Evolutionary conservation across 306 rosid species (phyloP), one percentile per base, ranked within the genome.

Genomic region (Lupinus albus): DNA sequence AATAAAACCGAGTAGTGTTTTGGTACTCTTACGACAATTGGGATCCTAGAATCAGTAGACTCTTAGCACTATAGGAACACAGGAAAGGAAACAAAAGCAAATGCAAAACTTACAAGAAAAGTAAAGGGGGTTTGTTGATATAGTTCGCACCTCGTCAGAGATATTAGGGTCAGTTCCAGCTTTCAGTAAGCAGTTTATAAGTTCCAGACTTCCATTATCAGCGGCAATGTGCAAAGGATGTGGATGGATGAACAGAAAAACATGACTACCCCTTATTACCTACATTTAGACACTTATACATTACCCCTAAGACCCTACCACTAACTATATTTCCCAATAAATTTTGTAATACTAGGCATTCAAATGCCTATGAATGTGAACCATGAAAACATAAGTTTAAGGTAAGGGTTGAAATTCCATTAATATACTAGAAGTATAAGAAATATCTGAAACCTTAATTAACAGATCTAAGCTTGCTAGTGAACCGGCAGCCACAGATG

Each of bases 401-500:
- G 45, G 42, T 11, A 41, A 71, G 45, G 16, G 49, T 12, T 54
- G 20, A 17, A 47, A 13, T 59, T 49, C 6, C 67, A 52, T 14
- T 53, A 32, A 47, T 3, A 25, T 41, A 51, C 20, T 0, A 25
- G 48, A 74, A 46, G 50, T 64, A 50, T 28, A 82, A 46, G 49
- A 63, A 72, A 70, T 35, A 67, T 57, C 44, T 36, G 25, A 28
- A 71, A 93, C 99, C 97, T 93, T 87, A 82, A 90, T 87, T 74
- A 93, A 76, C 74, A 85, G 76, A 74, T 90, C 99, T 67, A 90
- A 80, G 85, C 96, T 86, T 20, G 83, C 83, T 71, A 88, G 80
- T 14, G 99, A 90, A 78, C 86, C 86, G 14, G 97, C 97, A 18
- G 99, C 97, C 66, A 94, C 97, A 38, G 96, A 61, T 28, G 97